Evolutionary conservation across 257 asterid species (phyloP).

Genomic region (Mentha longifolia): DNA sequence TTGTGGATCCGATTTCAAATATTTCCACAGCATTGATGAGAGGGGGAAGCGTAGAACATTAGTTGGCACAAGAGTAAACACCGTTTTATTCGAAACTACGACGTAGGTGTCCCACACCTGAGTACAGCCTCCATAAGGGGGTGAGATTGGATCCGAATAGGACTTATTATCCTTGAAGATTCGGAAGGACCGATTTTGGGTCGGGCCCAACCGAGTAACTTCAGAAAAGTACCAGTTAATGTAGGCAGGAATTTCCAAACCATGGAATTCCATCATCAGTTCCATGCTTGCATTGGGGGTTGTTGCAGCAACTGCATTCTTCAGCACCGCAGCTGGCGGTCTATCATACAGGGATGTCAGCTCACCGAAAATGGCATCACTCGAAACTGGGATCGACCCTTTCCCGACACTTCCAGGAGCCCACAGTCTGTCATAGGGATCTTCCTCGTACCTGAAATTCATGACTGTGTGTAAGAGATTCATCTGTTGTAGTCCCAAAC

Average conservation of each 20-base stretch:
- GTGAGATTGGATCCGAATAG: constrained; percentile 33
- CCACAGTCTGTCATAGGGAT: constrained; percentile 65
- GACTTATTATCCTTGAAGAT: constrained; percentile 28
- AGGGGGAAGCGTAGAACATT: constrained; percentile 63
- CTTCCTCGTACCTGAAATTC: constrained; percentile 40
- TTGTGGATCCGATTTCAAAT: constrained; percentile 36
- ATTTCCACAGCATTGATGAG: constrained; percentile 68
- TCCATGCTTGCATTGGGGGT: constrained; percentile 16
- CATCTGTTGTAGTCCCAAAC: no score
- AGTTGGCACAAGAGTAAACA: no score
- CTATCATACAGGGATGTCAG: constrained; percentile 16
- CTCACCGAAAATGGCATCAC: constrained; percentile 22
- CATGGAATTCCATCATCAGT: no score
- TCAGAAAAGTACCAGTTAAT: constrained; percentile 57
- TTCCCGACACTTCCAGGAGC: neutral
- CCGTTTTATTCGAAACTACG: no score
- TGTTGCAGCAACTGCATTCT: constrained; percentile 40
- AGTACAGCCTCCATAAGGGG: constrained; percentile 41
- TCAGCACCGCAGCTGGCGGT: constrained; percentile 56
- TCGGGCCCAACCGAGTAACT: constrained; percentile 35
- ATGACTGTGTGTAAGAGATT: no score
- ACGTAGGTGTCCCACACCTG: neutral
- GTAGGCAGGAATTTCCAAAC: constrained; percentile 24
- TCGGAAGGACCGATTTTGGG: constrained; percentile 47
- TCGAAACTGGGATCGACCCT: neutral